These are phyloP conservation scores for Pseudonitzschia multiseries DNA, from an alignment of 108 stramenopile genomes.

Conservation along the genomic window DNA sequence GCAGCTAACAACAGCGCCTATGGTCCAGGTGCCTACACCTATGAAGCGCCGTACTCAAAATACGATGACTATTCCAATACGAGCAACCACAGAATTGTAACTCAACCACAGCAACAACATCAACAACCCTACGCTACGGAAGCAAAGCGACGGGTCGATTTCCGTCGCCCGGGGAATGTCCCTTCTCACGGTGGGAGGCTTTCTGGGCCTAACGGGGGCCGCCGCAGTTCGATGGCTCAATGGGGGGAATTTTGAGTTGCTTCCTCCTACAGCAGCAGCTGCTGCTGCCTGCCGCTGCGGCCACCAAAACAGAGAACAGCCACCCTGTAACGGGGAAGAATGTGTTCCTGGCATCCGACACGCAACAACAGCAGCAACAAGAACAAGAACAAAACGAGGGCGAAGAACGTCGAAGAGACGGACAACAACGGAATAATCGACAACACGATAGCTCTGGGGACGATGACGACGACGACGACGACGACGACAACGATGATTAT, in stretches of 20 bases:
- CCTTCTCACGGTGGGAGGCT: slow-evolving; percentile 39
- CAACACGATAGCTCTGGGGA: not conserved
- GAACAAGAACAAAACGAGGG: not conserved
- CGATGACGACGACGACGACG: not conserved
- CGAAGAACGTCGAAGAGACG: slow-evolving; percentile 20
- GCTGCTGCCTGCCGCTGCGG: slow-evolving; percentile 7
- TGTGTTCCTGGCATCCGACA: no score
- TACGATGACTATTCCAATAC: not conserved
- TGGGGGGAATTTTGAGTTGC: slow-evolving; percentile 78
- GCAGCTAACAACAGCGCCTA: not conserved
- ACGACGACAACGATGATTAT: slow-evolving; percentile 7
- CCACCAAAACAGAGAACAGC: not conserved
- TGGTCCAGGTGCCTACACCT: not conserved
- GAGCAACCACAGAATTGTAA: not conserved
- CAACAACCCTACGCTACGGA: slow-evolving; percentile 5
- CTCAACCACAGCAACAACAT: not conserved
- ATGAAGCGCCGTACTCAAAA: not conserved
- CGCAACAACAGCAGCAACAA: slow-evolving; percentile 12
- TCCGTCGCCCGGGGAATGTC: slow-evolving; percentile 28
- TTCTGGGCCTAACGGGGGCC: slow-evolving; percentile 50
- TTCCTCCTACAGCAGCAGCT: slow-evolving; percentile 50
- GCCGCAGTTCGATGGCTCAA: slow-evolving; percentile 85
- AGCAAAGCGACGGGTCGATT: slow-evolving; percentile 15
- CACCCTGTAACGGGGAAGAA: not conserved
- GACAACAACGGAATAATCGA: slow-evolving; percentile 6